These are phyloP conservation scores for Eucalyptus sp. DNA, from an alignment of 345 rosid genomes.

Conservation along the genomic window DNA sequence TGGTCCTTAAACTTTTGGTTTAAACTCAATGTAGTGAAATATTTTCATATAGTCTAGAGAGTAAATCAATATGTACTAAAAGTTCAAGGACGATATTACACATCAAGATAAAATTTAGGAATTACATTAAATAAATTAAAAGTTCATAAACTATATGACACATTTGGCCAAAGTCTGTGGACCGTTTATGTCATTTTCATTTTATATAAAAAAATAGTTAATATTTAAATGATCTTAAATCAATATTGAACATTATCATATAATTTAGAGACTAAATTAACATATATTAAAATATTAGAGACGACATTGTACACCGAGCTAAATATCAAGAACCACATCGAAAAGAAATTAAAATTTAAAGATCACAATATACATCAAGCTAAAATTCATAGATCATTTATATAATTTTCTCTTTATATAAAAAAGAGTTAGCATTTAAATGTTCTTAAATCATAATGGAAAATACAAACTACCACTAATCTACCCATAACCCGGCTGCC, in stretches of 20 bases:
- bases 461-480: background rate
- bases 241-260: too few relatives aligned
- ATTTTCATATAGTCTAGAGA: too few relatives aligned
- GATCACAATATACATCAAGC: rapidly evolving
- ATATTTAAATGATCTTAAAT: background rate
- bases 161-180: too few relatives aligned
- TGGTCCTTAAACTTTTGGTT: background rate
- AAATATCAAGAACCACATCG: rapidly evolving
- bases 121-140: too few relatives aligned
- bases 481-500: background rate
- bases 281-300: too few relatives aligned
- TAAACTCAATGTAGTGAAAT: too few relatives aligned
- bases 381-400: rapidly evolving
- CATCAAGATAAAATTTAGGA: too few relatives aligned
- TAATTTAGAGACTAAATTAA: background rate
- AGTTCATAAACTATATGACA: too few relatives aligned
- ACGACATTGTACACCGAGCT: rapidly evolving
- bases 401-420: too few relatives aligned
- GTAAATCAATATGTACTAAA: too few relatives aligned
- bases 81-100: too few relatives aligned
- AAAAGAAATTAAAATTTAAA: too few relatives aligned
- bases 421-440: background rate
- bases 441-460: background rate
- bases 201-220: background rate
- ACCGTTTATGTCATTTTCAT: background rate